These are phyloP conservation scores for Fusarium duplospermum DNA, from an alignment of 2,329 filamentous ascomycete species.

Conservation along the genomic window DNA sequence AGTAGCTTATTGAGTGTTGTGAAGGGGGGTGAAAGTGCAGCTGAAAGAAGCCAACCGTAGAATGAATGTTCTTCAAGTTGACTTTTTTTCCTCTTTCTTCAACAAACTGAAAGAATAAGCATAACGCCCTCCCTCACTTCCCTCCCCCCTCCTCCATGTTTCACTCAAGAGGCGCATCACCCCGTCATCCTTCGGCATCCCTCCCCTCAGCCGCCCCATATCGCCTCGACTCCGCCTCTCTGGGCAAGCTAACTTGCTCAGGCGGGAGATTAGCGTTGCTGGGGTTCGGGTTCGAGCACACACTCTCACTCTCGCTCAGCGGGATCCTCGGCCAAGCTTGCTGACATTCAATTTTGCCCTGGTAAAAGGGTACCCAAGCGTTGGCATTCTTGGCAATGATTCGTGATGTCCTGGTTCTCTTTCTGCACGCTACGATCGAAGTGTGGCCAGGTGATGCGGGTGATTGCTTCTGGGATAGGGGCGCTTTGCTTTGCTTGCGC, in stretches of 20 bases:
- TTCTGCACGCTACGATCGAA: background rate
- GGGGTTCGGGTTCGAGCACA: background rate
- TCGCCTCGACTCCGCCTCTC: conserved; percentile 17
- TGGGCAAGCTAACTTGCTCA: conserved; percentile 24
- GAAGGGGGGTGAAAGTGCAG: background rate
- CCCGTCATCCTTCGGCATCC: conserved; percentile 3
- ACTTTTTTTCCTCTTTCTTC: background rate
- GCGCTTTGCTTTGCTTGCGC: background rate
- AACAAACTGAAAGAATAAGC: background rate
- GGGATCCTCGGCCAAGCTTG: background rate
- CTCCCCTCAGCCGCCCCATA: background rate
- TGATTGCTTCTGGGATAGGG: background rate
- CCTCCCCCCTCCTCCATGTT: background rate
- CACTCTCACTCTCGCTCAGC: background rate
- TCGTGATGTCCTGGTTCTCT: background rate
- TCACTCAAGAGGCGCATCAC: conserved; percentile 10
- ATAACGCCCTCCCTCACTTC: background rate
- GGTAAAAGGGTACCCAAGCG: background rate
- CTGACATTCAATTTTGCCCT: background rate
- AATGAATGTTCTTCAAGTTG: background rate
- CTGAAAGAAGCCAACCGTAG: background rate
- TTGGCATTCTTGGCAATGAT: conserved; percentile 2
- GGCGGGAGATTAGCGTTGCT: conserved; percentile 21
- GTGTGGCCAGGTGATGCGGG: background rate
- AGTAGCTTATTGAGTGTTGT: background rate